Evolutionary conservation across 495 filamentous ascomycete species (phyloP).

Genomic region (Copromyces sp.): DNA sequence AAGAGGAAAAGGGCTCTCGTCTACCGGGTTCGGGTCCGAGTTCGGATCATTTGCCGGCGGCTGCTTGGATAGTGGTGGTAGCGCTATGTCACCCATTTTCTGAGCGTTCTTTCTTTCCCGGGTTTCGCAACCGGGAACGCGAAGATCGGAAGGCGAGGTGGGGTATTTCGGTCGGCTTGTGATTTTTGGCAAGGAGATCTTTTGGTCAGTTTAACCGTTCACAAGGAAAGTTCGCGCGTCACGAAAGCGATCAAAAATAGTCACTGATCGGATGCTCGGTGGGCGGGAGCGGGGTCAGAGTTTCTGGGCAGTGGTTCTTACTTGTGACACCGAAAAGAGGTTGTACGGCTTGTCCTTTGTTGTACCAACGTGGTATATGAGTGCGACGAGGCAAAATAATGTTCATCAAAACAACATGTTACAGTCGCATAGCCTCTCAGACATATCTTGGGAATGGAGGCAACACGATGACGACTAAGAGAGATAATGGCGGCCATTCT

Average conservation of each 20-base stretch:
- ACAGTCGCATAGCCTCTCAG: neutral
- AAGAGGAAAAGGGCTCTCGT: conserved; percentile 47
- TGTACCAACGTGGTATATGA: neutral
- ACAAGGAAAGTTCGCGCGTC: neutral
- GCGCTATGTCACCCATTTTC: conserved; percentile 16
- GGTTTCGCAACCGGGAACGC: neutral
- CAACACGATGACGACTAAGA: neutral
- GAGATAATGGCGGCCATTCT: neutral
- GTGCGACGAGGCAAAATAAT: neutral
- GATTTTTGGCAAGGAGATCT: neutral
- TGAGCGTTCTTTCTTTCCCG: neutral
- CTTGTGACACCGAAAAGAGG: neutral
- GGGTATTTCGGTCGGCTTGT: neutral
- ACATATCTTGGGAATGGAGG: neutral
- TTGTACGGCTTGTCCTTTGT: neutral
- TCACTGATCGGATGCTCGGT: neutral
- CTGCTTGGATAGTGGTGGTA: neutral
- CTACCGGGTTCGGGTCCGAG: neutral
- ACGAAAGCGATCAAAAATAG: neutral
- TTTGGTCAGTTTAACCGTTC: neutral
- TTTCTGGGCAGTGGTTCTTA: neutral
- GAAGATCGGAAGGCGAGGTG: neutral
- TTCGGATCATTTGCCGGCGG: neutral
- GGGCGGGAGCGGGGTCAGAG: neutral
- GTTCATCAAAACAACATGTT: neutral